These are phyloP conservation scores for Exophiala viscosa DNA, from an alignment of 2,329 filamentous ascomycete species.

Conservation along the genomic window DNA sequence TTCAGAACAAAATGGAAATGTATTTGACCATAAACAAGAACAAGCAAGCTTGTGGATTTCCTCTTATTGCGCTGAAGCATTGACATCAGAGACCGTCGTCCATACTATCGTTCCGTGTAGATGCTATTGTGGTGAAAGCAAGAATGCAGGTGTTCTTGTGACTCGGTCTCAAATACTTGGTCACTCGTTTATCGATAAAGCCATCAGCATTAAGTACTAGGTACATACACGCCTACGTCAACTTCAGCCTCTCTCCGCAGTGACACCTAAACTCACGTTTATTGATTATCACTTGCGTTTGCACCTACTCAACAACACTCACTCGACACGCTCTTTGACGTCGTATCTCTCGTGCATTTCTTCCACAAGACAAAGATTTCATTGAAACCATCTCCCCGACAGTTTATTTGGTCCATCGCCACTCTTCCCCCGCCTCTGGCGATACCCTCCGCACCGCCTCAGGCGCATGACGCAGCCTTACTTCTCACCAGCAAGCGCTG, in stretches of 20 bases:
- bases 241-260: not conserved
- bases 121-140: not conserved
- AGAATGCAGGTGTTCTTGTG: not conserved
- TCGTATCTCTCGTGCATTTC: not conserved
- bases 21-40: not conserved
- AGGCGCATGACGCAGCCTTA: conserved; percentile 17
- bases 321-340: not conserved
- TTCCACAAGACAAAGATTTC: not conserved
- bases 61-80: no score
- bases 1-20: not conserved
- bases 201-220: not conserved
- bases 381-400: not conserved
- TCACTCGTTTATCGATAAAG: not conserved
- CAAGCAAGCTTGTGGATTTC: no score
- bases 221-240: not conserved
- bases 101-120: not conserved
- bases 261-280: not conserved
- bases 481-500: not conserved
- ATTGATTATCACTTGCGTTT: not conserved
- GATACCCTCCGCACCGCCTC: not conserved
- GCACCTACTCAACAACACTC: not conserved
- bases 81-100: not conserved
- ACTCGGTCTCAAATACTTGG: not conserved
- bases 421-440: not conserved
- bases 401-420: not conserved